These are phyloP conservation scores for Ampelocalamus luodianensis DNA, from an alignment of 176 grass and related monocot genomes.

Conservation along the genomic window DNA sequence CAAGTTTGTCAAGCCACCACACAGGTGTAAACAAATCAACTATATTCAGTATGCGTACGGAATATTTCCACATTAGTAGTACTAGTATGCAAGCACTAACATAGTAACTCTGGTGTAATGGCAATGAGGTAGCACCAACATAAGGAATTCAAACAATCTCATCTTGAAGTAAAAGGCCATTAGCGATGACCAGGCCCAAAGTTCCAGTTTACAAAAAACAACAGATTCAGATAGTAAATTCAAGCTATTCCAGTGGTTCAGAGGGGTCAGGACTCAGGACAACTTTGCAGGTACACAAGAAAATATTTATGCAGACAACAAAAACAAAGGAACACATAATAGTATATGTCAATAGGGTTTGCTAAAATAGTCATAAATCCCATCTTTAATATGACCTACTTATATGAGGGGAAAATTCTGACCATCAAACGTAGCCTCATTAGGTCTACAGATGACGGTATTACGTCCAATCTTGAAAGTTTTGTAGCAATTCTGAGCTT, in stretches of 20 bases:
- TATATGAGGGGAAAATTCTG: constrained; percentile 49
- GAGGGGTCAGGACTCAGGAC: background rate
- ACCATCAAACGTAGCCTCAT: constrained; percentile 54
- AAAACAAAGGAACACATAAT: background rate
- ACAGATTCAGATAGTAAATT: constrained; percentile 9
- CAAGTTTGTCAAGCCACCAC: background rate
- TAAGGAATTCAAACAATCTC: constrained; percentile 24
- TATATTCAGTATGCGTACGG: background rate
- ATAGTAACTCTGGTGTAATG: background rate
- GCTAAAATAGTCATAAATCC: constrained; percentile 12
- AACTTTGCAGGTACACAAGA: constrained; percentile 12
- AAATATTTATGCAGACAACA: constrained; percentile 22
- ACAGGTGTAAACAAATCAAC: constrained; percentile 15
- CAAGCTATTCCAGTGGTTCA: background rate
- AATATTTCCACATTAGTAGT: constrained; percentile 13
- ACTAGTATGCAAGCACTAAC: background rate
- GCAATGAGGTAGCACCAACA: constrained; percentile 14
- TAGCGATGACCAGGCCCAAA: background rate
- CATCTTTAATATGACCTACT: constrained; percentile 39
- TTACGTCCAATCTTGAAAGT: constrained; percentile 61
- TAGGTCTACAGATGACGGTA: constrained; percentile 56
- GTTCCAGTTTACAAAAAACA: background rate
- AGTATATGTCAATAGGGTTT: constrained; percentile 1
- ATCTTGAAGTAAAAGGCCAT: constrained; percentile 33
- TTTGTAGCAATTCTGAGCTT: constrained; percentile 66